Conservation (phyloP, 2,329 filamentous ascomycete species). For the Cladophialophora bantiana region DNA sequence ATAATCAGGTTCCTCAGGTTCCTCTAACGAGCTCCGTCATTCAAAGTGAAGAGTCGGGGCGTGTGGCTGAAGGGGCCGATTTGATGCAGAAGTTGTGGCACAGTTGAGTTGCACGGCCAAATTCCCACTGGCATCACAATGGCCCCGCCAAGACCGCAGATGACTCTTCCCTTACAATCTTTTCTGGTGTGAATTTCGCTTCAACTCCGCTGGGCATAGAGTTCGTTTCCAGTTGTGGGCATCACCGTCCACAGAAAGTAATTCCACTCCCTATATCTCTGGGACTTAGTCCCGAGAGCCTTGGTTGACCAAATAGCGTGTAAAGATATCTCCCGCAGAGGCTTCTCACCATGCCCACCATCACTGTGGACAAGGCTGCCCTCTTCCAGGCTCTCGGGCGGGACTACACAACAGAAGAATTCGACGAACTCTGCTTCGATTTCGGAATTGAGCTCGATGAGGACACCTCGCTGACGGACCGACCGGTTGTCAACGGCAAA, state of each 20-base stretch:
- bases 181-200: constrained; percentile 3
- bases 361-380: constrained; percentile 92
- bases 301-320: background rate
- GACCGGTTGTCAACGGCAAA: constrained; percentile 76
- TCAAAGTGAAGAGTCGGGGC: constrained; percentile 13
- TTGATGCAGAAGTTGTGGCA: constrained; percentile 16
- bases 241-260: background rate
- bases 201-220: background rate
- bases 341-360: constrained; percentile 82
- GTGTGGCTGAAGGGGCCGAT: constrained; percentile 17
- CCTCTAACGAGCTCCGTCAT: constrained; percentile 28
- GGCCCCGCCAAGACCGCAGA: constrained; percentile 9
- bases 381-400: constrained; percentile 91
- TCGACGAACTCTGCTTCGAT: constrained; percentile 97
- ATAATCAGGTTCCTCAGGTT: constrained; percentile 25
- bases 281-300: background rate
- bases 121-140: constrained; percentile 2
- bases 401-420: constrained; percentile 90
- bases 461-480: constrained; percentile 80
- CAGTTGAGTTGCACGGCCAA: background rate
- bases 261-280: background rate
- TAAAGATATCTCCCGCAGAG: background rate
- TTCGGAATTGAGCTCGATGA: constrained; percentile 97
- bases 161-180: constrained; percentile 9
- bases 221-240: background rate